These are phyloP conservation scores for Xylariaceae sp. DNA, from an alignment of 2,329 filamentous ascomycete species.

Conservation along the genomic window DNA sequence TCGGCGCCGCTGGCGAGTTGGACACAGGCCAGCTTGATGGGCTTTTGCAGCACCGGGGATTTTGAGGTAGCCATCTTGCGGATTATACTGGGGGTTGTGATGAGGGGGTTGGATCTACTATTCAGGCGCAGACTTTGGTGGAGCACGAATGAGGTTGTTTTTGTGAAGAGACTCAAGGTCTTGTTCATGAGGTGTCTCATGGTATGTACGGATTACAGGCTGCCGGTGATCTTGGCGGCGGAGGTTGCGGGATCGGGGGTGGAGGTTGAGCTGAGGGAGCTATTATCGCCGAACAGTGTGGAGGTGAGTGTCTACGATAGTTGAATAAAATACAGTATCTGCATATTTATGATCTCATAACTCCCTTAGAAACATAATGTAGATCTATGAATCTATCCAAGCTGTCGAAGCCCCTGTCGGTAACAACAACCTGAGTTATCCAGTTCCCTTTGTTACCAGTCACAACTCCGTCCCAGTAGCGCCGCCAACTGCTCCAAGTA, in stretches of 20 bases:
- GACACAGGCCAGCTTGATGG: constrained; percentile 73
- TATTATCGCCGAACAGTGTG: not conserved
- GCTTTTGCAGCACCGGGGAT: constrained; percentile 59
- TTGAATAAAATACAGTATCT: not conserved
- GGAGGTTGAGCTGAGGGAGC: not conserved
- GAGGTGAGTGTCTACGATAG: not conserved
- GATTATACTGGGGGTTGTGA: constrained; percentile 7
- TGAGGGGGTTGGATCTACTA: constrained; percentile 11
- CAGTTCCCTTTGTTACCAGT: constrained; percentile 48
- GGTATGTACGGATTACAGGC: constrained; percentile 5
- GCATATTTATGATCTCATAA: not conserved
- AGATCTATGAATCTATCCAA: not conserved
- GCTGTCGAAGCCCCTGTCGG: not conserved
- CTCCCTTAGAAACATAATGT: too few relatives aligned
- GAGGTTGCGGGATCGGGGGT: constrained; percentile 25
- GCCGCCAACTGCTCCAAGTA: constrained; percentile 62
- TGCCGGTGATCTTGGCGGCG: constrained; percentile 2
- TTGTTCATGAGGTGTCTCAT: constrained; percentile 26
- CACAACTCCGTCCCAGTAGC: constrained; percentile 55
- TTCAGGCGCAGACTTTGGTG: constrained; percentile 1
- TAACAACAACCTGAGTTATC: not conserved
- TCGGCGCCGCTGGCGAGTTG: constrained; percentile 77
- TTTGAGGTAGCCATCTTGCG: constrained; percentile 29
- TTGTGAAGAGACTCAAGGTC: constrained; percentile 22
- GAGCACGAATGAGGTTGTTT: constrained; percentile 3